Percentiles rank a stretch among this genome's conserved stretches.
These are phyloP conservation scores for Tricholoma flavovirens DNA, from an alignment of 768 basidiomycete genomes.

Conservation along the genomic window DNA sequence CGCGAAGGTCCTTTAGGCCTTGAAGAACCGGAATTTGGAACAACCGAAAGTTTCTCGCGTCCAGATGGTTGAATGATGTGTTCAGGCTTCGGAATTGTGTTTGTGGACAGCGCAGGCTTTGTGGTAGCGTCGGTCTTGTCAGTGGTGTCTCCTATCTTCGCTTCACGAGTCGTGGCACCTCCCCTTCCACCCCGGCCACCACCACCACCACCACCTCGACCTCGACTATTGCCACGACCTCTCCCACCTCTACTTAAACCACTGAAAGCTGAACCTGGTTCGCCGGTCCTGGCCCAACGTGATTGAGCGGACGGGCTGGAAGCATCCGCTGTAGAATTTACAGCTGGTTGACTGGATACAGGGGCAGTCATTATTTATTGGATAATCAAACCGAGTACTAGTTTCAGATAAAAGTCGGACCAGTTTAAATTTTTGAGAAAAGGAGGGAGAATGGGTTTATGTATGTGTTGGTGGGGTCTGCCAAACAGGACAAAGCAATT, in stretches of 20 bases:
- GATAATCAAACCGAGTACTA: not conserved
- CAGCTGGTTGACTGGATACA: conserved; percentile 22
- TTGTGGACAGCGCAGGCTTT: conserved; percentile 13
- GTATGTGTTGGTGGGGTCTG: not conserved
- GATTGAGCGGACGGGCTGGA: conserved; percentile 26
- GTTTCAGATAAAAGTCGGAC: not conserved
- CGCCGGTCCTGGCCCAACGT: conserved; percentile 43
- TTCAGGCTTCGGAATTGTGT: conserved; percentile 17
- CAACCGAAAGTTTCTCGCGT: conserved; percentile 15
- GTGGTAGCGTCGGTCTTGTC: conserved; percentile 14
- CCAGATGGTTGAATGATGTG: conserved; percentile 12
- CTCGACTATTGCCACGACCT: conserved; percentile 24
- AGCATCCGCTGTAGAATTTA: conserved; percentile 19
- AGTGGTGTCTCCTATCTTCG: conserved; percentile 16
- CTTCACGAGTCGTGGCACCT: conserved; percentile 16
- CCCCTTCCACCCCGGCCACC: conserved; percentile 32
- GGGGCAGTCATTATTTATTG: conserved; percentile 37
- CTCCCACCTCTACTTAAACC: conserved; percentile 34
- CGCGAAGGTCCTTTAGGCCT: conserved; percentile 29
- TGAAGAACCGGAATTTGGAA: conserved; percentile 17
- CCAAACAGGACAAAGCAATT: conserved; percentile 35
- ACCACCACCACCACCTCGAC: conserved; percentile 19
- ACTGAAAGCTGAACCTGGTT: conserved; percentile 43
- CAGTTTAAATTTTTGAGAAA: not conserved
- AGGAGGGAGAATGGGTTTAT: conserved; percentile 1